A percentile compares a stretch with the other conserved stretches of the same genome.
Evolutionary conservation across 352 stramenopile species (phyloP).

Genomic region (Pythium pectinolyticum): DNA sequence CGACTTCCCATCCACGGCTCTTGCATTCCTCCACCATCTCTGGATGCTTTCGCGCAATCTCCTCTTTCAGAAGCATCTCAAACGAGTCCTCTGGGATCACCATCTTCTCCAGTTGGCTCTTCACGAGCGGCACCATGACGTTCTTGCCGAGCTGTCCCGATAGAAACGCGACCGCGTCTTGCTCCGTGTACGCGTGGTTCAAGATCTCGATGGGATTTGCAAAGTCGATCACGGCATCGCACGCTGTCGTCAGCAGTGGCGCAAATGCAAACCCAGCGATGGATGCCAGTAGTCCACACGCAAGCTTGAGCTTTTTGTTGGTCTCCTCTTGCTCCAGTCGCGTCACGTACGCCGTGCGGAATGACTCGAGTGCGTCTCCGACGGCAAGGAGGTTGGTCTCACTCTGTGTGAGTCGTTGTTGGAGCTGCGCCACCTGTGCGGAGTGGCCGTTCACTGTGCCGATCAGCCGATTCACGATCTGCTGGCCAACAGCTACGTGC

Average conservation of each 20-base stretch:
- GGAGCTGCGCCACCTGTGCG: conserved; percentile 14
- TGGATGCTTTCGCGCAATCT: conserved; percentile 22
- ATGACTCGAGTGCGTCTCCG: conserved; percentile 17
- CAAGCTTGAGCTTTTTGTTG: conserved; percentile 26
- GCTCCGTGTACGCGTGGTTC: conserved; percentile 15
- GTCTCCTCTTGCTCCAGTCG: conserved; percentile 25
- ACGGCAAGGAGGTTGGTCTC: conserved; percentile 26
- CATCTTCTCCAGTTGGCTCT: conserved; percentile 7
- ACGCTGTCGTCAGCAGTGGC: conserved; percentile 28
- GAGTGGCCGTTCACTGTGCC: neutral
- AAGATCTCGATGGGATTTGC: conserved; percentile 29
- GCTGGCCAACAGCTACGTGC: conserved; percentile 4
- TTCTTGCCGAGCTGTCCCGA: conserved; percentile 5
- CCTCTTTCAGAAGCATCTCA: conserved; percentile 23
- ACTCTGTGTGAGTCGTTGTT: conserved; percentile 15
- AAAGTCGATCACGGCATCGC: conserved; percentile 29
- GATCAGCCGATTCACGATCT: conserved; percentile 14
- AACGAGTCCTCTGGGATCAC: conserved; percentile 20
- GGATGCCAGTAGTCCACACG: conserved; percentile 24
- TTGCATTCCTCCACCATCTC: conserved; percentile 19
- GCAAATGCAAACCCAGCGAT: conserved; percentile 27
- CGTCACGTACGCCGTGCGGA: conserved; percentile 14
- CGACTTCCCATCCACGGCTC: too few species aligned
- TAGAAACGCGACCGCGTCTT: conserved; percentile 7
- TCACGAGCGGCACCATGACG: neutral